Percentiles rank a stretch among this genome's conserved stretches.
Conservation (phyloP, 345 rosid species). For the Eucalyptus polyanthemos region DNA sequence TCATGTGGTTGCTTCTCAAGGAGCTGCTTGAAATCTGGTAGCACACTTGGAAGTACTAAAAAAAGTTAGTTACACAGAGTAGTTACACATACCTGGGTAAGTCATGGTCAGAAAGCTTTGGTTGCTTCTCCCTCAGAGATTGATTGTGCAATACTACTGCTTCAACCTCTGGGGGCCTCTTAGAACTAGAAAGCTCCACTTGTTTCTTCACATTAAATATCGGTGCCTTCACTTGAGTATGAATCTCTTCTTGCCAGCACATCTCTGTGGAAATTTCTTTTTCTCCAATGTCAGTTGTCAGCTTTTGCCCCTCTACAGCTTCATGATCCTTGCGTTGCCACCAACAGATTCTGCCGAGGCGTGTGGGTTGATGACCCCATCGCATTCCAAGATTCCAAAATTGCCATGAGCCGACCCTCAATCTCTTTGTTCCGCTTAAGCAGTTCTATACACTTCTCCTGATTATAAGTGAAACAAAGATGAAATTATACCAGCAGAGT, state of each 20-base stretch:
- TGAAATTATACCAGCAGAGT: not conserved
- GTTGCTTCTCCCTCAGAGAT: not conserved
- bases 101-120: not conserved
- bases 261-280: not conserved
- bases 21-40: not conserved
- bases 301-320: not conserved
- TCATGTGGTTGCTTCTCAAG: not conserved
- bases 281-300: not conserved
- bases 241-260: not conserved
- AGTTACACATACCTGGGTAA: not conserved
- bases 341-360: not conserved
- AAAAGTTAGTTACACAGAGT: not conserved
- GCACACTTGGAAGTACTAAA: not conserved
- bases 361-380: not conserved
- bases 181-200: not conserved
- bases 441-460: constrained; percentile 1
- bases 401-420: not conserved
- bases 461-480: not conserved
- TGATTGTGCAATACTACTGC: not conserved
- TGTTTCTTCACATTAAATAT: not conserved
- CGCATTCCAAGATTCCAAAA: not conserved
- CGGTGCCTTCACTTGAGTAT: not conserved
- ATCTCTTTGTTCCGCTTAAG: not conserved
- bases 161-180: not conserved
- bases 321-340: not conserved